A percentile compares a stretch with the other conserved stretches of the same genome.
phyloP scores from a whole-genome alignment of 1,284 basidiomycete species.

The Bondarzewia mesenterica region DNA sequence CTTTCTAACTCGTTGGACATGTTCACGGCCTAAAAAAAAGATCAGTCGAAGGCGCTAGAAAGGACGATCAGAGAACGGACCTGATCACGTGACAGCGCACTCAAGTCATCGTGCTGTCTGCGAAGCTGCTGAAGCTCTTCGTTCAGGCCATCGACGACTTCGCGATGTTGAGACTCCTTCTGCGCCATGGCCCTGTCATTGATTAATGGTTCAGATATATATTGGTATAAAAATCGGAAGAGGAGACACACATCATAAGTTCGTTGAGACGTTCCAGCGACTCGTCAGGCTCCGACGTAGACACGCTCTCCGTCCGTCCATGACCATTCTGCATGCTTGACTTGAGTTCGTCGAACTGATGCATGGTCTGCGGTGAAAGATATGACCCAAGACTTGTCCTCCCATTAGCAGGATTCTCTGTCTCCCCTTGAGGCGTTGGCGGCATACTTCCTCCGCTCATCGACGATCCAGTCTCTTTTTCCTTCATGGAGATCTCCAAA shows the following conservation, averaged over 20 bases:
- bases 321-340: slow-evolving; percentile 42
- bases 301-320: slow-evolving; percentile 20
- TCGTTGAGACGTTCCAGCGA: slow-evolving; percentile 74
- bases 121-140: slow-evolving; percentile 60
- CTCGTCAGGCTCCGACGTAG: slow-evolving; percentile 50
- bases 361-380: slow-evolving; percentile 60
- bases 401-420: slow-evolving; percentile 16
- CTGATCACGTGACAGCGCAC: slow-evolving; percentile 74
- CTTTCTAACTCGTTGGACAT: slow-evolving; percentile 81
- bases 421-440: slow-evolving; percentile 11
- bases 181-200: slow-evolving; percentile 80
- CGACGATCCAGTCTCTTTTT: slow-evolving; percentile 28
- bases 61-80: slow-evolving; percentile 27
- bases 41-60: neutral
- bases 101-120: slow-evolving; percentile 74
- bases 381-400: slow-evolving; percentile 16
- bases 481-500: slow-evolving; percentile 63
- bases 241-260: slow-evolving; percentile 65
- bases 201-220: slow-evolving; percentile 7
- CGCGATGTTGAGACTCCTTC: slow-evolving; percentile 82
- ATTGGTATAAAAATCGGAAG: slow-evolving; percentile 2
- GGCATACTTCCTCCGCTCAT: slow-evolving; percentile 8
- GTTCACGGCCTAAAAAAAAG: slow-evolving; percentile 52
- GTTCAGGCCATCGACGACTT: slow-evolving; percentile 65
- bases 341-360: slow-evolving; percentile 64